Conservation (phyloP, 495 filamentous ascomycete genomes). For the Clohesyomyces aquaticus region DNA sequence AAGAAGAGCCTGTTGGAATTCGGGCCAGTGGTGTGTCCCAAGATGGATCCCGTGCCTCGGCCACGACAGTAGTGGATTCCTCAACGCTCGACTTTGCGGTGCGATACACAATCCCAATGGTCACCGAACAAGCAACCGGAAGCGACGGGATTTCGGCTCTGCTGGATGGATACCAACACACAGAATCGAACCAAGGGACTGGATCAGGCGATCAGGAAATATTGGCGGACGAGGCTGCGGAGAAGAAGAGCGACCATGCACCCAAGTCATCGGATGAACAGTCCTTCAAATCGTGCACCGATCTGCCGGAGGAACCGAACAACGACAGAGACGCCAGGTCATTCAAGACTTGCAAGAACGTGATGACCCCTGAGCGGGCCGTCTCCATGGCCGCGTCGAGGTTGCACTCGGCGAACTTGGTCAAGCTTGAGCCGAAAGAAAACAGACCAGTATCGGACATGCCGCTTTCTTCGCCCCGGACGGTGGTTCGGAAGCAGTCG, state of each 20-base stretch:
- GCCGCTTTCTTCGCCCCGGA: constrained; percentile 8
- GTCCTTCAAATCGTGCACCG: constrained; percentile 35
- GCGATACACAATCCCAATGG: constrained; percentile 32
- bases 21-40: constrained; percentile 29
- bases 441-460: constrained; percentile 24
- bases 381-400: constrained; percentile 21
- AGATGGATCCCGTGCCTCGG: neutral
- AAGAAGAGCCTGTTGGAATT: neutral
- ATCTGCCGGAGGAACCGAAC: constrained; percentile 6
- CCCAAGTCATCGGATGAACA: constrained; percentile 33
- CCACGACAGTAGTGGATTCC: constrained; percentile 24
- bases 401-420: neutral
- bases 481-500: constrained; percentile 12
- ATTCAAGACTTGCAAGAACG: constrained; percentile 31
- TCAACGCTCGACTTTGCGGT: constrained; percentile 35
- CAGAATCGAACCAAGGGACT: constrained; percentile 24
- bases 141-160: constrained; percentile 32
- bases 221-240: constrained; percentile 3
- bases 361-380: constrained; percentile 30
- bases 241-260: constrained; percentile 19
- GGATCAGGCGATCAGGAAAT: neutral
- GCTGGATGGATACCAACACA: constrained; percentile 29
- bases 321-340: constrained; percentile 34
- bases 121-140: neutral
- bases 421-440: constrained; percentile 2